Evolutionary conservation across 768 basidiomycete species (phyloP).

Genomic region (Tricholoma saponaceum): DNA sequence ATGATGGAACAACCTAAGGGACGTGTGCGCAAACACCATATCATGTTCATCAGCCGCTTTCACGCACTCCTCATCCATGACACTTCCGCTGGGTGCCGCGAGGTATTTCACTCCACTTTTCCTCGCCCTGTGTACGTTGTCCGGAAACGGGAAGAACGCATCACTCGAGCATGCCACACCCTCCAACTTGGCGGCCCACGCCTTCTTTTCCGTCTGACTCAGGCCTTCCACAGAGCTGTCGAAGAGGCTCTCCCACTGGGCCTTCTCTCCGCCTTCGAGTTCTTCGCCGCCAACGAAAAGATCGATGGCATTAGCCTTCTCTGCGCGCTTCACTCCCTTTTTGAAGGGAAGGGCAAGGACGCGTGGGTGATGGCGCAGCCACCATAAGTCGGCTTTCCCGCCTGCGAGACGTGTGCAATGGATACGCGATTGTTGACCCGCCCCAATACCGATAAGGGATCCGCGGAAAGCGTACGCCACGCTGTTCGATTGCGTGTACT

Average conservation of each 20-base stretch:
- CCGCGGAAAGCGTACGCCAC: slow-evolving; percentile 94
- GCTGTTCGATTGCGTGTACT: slow-evolving; percentile 99
- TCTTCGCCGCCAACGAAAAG: slow-evolving; percentile 89
- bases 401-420: slow-evolving; percentile 99
- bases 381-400: slow-evolving; percentile 98
- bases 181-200: slow-evolving; percentile 70
- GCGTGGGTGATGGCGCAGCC: slow-evolving; percentile 94
- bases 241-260: slow-evolving; percentile 89
- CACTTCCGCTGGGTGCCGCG: slow-evolving; percentile 88
- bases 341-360: slow-evolving; percentile 94
- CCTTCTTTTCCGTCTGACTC: slow-evolving; percentile 63
- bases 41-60: slow-evolving; percentile 92
- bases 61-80: slow-evolving; percentile 97
- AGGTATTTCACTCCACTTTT: slow-evolving; percentile 92
- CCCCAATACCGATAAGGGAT: slow-evolving; percentile 91
- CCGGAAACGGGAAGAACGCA: slow-evolving; percentile 99
- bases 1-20: slow-evolving; percentile 87
- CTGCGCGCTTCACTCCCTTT: slow-evolving; percentile 94
- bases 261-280: slow-evolving; percentile 84
- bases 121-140: slow-evolving; percentile 91
- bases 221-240: slow-evolving; percentile 66
- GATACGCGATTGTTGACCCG: slow-evolving; percentile 97
- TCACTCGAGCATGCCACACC: slow-evolving; percentile 93
- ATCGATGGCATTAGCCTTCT: slow-evolving; percentile 98
- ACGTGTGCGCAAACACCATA: slow-evolving; percentile 90